Evolutionary conservation across 2,329 filamentous ascomycete genomes (phyloP), one percentile per base, ranked within the genome.

Genomic region (Pseudopyricularia cyperi): DNA sequence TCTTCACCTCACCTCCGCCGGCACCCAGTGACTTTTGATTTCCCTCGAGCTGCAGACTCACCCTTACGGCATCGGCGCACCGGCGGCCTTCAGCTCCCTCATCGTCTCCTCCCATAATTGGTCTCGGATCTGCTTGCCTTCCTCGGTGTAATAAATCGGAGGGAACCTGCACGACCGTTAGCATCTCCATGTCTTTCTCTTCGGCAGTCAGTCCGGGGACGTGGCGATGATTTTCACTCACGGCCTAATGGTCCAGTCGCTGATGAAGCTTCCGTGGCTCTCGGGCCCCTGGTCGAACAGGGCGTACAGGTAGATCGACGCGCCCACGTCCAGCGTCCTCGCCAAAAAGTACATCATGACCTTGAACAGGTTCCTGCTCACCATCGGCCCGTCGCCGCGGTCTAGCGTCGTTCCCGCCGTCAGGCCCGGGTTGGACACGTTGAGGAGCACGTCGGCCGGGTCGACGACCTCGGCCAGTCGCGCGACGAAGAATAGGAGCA

Each of bases 401-500:
- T 51, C 51, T 0, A 65, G 46, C 1, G 54, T 50, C 0, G 64
- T 65, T 8, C 60, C 61, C 19, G 59, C 61, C 0, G 56, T 60
- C 8, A 63, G 56, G 3, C 60, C 66, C 0, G 67, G 67, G 3
- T 69, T 63, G n/a, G 63, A 60, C 48, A 66, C 57, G 44, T 68
- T 69, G 48, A 70, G 56, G 19, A 66, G 55, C 1, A 69, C 62
- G n/a, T 68, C 61, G 4, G 64, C 52, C 0, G 65, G 30, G 0
- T 52, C 52, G 8, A 74, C 62, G 0, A 65, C 59, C 8, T 68
- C 62, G 1, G 63, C 60, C n/a, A 71, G 60, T 14, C 67, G 64
- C 17, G 68, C 63, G 6, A 68, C 57, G 46, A 72, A 68, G 1
- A 67, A 52, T 12, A 66, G 63, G 3, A 47, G 53, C 3, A 67